phyloP scores from a whole-genome alignment of 108 stramenopile species.

The Cyclotella choctawhatcheeana region DNA sequence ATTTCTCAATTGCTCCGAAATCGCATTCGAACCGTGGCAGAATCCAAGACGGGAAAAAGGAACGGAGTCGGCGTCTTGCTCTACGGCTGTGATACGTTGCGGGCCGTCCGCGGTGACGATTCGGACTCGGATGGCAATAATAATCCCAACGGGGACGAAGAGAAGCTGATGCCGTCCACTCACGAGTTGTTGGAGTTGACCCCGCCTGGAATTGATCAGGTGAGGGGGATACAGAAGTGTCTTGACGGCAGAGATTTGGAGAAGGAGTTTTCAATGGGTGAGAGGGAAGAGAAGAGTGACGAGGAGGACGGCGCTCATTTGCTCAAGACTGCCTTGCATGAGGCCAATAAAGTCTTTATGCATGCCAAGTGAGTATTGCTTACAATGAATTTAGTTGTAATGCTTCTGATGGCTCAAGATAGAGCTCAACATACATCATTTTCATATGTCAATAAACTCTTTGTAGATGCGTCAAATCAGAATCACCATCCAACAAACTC shows the following conservation, averaged over 20 bases:
- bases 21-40: conserved; percentile 59
- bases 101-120: conserved; percentile 3
- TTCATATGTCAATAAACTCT: neutral
- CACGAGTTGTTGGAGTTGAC: conserved; percentile 60
- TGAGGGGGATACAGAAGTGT: conserved; percentile 39
- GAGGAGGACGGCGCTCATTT: conserved; percentile 14
- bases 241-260: conserved; percentile 47
- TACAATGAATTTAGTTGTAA: neutral
- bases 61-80: conserved; percentile 72
- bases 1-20: conserved; percentile 51
- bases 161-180: conserved; percentile 33
- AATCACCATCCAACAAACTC: conserved; percentile 39
- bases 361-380: conserved; percentile 49
- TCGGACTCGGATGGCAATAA: conserved; percentile 43
- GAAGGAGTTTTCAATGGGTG: conserved; percentile 54
- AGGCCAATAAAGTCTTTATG: conserved; percentile 56
- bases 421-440: too few species aligned
- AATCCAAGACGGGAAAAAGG: conserved; percentile 64
- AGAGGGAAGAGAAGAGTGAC: neutral
- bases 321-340: conserved; percentile 39
- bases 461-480: conserved; percentile 46
- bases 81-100: conserved; percentile 44
- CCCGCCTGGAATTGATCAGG: conserved; percentile 64
- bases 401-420: neutral
- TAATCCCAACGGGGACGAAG: too few species aligned